Evolutionary conservation across 768 basidiomycete genomes (phyloP).

Genomic region (Pulveroboletus sp.): DNA sequence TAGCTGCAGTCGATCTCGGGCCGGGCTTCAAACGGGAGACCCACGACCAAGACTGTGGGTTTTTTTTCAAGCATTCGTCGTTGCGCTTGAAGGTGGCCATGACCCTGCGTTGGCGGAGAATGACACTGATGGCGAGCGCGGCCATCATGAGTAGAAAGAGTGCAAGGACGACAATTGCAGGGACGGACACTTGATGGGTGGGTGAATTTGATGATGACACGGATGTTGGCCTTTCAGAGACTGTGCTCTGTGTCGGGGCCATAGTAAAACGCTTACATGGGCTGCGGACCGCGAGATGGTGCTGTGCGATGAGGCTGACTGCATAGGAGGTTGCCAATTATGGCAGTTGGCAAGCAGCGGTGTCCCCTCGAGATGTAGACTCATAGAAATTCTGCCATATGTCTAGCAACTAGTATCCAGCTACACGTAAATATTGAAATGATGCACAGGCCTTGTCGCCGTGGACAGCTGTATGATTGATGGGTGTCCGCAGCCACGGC

Average conservation of each 20-base stretch:
- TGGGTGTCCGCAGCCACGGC: conserved; percentile 1
- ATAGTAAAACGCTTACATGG: conserved; percentile 3
- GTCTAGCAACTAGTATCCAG: no score
- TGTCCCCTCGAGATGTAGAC: no score
- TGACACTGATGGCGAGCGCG: conserved; percentile 15
- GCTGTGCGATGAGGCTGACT: conserved; percentile 15
- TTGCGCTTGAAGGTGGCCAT: background rate
- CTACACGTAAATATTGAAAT: no score
- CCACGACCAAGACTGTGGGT: background rate
- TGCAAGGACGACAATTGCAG: conserved; percentile 19
- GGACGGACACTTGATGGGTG: conserved; percentile 13
- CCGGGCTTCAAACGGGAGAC: conserved; percentile 1
- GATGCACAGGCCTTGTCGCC: no score
- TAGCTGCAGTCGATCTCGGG: background rate
- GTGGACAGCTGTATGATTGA: no score
- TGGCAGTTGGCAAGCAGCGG: conserved; percentile 13
- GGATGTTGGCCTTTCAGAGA: background rate
- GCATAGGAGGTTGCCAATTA: conserved; percentile 7
- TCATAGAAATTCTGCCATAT: no score
- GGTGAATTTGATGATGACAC: background rate
- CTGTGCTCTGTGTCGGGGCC: conserved; percentile 16
- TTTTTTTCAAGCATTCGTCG: background rate
- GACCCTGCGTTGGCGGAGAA: conserved; percentile 17
- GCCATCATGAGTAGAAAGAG: conserved; percentile 20
- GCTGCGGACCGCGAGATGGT: background rate